Conservation (phyloP, 2,329 filamentous ascomycete genomes). For the Biscogniauxia mediterranea region DNA sequence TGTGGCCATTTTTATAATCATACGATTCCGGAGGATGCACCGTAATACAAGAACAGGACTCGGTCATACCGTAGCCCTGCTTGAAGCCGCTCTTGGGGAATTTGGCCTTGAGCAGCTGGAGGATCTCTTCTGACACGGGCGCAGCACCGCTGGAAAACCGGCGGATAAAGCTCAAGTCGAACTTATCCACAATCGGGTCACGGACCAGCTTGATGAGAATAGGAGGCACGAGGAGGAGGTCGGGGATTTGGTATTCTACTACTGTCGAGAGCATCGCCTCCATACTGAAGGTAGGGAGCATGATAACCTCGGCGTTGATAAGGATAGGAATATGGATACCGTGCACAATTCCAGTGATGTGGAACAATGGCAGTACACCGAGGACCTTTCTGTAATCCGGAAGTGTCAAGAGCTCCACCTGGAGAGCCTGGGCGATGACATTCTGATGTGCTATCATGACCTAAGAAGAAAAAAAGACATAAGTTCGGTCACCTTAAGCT, state of each 20-base stretch:
- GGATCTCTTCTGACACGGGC: slow-evolving; percentile 55
- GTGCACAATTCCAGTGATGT: slow-evolving; percentile 63
- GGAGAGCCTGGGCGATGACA: slow-evolving; percentile 59
- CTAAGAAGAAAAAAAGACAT: slow-evolving; percentile 2
- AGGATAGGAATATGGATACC: slow-evolving; percentile 61
- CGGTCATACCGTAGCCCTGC: slow-evolving; percentile 69
- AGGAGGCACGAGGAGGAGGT: slow-evolving; percentile 58
- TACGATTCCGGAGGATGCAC: slow-evolving; percentile 56
- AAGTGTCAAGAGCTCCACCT: slow-evolving; percentile 53
- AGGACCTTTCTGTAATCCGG: slow-evolving; percentile 49
- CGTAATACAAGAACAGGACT: slow-evolving; percentile 62
- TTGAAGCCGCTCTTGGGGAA: slow-evolving; percentile 62
- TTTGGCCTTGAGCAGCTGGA: slow-evolving; percentile 51
- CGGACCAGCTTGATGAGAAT: slow-evolving; percentile 60
- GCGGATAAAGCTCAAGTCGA: slow-evolving; percentile 54
- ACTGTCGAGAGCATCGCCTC: slow-evolving; percentile 53
- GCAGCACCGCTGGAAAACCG: slow-evolving; percentile 61
- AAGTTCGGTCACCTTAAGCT: too few relatives aligned
- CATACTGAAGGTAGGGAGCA: slow-evolving; percentile 65
- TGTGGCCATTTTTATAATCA: slow-evolving; percentile 55
- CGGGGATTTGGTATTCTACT: slow-evolving; percentile 49
- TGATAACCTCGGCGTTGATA: slow-evolving; percentile 64
- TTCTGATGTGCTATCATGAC: slow-evolving; percentile 56
- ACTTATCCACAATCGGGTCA: slow-evolving; percentile 52
- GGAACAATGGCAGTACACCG: slow-evolving; percentile 59